phyloP scores from a whole-genome alignment of 2,329 filamentous ascomycete genomes.

The Fusarium drepaniforme region DNA sequence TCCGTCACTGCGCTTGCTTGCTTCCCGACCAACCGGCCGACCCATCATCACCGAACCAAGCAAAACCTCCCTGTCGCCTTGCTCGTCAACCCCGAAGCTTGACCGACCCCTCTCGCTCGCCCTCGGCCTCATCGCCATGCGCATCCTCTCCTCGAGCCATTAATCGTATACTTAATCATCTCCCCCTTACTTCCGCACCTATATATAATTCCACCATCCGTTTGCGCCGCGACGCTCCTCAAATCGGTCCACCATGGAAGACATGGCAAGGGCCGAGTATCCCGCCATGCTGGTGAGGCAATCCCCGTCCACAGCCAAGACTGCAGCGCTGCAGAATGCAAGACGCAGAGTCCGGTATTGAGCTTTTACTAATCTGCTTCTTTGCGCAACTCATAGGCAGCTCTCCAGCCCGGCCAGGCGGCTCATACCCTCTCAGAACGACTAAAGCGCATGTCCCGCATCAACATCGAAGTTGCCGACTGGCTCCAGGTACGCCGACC shows the following conservation, averaged over 20 bases:
- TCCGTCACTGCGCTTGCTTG: constrained; percentile 4
- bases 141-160: constrained; percentile 27
- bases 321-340: not conserved
- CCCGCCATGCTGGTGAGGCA: constrained; percentile 89
- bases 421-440: constrained; percentile 87
- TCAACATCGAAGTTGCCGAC: constrained; percentile 94
- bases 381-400: constrained; percentile 67
- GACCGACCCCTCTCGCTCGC: constrained; percentile 36
- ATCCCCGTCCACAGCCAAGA: constrained; percentile 10
- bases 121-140: constrained; percentile 20
- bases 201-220: constrained; percentile 30
- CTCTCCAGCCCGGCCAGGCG: constrained; percentile 85
- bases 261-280: constrained; percentile 89
- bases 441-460: constrained; percentile 84
- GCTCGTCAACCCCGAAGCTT: constrained; percentile 26
- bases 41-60: constrained; percentile 16
- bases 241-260: constrained; percentile 70
- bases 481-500: constrained; percentile 84
- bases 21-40: constrained; percentile 2
- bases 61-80: constrained; percentile 19
- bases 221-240: constrained; percentile 25
- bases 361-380: constrained; percentile 29
- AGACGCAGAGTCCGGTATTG: not conserved
- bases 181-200: constrained; percentile 3
- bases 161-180: constrained; percentile 33